Evolutionary conservation across 108 stramenopile genomes (phyloP).

Genomic region (Nitzschia inconspicua): DNA sequence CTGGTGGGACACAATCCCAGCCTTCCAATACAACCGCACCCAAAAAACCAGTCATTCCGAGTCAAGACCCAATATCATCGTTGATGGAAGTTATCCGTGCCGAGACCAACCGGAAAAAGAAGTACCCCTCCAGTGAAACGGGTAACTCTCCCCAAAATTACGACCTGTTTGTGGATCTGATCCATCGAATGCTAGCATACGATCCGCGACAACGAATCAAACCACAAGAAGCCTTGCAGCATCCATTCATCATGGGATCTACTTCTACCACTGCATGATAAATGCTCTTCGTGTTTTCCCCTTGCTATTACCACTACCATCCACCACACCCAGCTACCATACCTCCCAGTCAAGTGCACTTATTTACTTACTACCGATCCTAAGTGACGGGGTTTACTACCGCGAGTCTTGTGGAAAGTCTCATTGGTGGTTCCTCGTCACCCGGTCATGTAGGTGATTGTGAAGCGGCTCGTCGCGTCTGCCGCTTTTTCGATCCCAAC

Average conservation of each 20-base stretch:
- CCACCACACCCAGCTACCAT: no score
- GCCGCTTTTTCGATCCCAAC: no score
- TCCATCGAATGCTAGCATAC: conserved; percentile 87
- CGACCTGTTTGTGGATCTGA: conserved; percentile 89
- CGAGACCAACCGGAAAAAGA: conserved; percentile 65
- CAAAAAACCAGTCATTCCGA: conserved; percentile 68
- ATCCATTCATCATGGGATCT: conserved; percentile 83
- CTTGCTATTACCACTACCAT: no score
- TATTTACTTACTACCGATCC: no score
- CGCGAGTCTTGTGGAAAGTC: no score
- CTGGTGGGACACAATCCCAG: conserved; percentile 7
- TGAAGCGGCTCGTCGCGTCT: no score
- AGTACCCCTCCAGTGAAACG: conserved; percentile 62
- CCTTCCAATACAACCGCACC: conserved; percentile 19
- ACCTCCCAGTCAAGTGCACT: no score
- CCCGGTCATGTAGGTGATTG: no score
- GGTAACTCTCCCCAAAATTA: conserved; percentile 81
- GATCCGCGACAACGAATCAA: conserved; percentile 74
- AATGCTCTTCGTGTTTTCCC: no score
- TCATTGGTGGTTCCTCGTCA: no score
- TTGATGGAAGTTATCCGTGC: conserved; percentile 73
- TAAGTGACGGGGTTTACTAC: no score
- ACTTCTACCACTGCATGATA: no score
- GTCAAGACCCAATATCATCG: conserved; percentile 58
- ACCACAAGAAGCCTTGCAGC: conserved; percentile 81